Evolutionary conservation across 495 filamentous ascomycete species (phyloP), one percentile per base, ranked within the genome.

Genomic region (Cercophora sp.): DNA sequence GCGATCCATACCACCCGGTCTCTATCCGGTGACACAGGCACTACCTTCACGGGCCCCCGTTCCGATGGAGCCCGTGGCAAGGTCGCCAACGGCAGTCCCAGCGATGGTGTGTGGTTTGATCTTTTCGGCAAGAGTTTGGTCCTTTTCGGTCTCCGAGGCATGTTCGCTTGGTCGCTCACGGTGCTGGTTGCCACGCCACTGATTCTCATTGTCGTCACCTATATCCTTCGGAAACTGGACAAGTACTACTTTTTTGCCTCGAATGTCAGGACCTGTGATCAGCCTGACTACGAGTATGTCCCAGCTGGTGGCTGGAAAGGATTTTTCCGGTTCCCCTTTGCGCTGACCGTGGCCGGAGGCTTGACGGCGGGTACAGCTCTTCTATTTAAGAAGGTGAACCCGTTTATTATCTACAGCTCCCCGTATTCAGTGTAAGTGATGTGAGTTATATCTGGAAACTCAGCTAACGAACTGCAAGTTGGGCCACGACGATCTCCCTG

Each of bases 61-160:
- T 70, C 76, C 18, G 84, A 88, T 44, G 62, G 72, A 8, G 65
- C 73, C 35, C 62, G 58, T 40, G 78, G 78, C 16, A 83, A 80
- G 58, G 81, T 90, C 1, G 70, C 81, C 52, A 86, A 82, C 56
- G 86, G 87, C 11, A 73, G 69, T 16, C 87, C 89, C 10, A 82
- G 79, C 32, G 68, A 78, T 56, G 87, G 82, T 39, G 92, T 96
- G 19, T 98, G 90, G 89, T 98, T 96, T 64, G 93, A 97, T 66
- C 66, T 96, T 2, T 95, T 96, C 51, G 93, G 93, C 29, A 80
- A 77, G 46, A 76, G 74, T 2, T 89, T 97, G 63, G 87, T 85
- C 18, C 78, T 96, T 13, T 87, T 96, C 59, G 73, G 73, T 5
- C 73, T 96, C 2, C 79, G 86, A 48, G 89, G 88, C 4, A 73